phyloP scores from a whole-genome alignment of 345 rosid species.

The Orychophragmus violaceus region DNA sequence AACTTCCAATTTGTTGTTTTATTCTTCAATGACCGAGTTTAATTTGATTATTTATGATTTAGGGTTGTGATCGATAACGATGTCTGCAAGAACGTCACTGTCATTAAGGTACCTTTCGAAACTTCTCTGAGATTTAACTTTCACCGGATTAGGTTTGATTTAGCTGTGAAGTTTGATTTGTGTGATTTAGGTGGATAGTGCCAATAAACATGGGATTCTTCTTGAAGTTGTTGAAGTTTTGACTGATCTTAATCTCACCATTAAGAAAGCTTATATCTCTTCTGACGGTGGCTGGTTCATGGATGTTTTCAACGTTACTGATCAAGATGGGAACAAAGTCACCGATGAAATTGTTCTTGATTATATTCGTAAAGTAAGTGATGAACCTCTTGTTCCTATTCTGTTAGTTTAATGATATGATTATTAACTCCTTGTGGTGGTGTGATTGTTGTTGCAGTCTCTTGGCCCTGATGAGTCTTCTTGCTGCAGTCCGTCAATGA shows the following conservation, averaged over 20 bases:
- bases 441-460: constrained; percentile 40
- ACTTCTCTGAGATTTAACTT: background rate
- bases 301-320: constrained; percentile 95
- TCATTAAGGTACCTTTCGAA: constrained; percentile 42
- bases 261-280: constrained; percentile 85
- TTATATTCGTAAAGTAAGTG: constrained; percentile 60
- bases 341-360: constrained; percentile 62
- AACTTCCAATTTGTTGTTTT: background rate
- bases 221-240: constrained; percentile 89
- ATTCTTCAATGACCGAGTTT: background rate
- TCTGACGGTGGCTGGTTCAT: constrained; percentile 97
- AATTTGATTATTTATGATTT: background rate
- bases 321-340: constrained; percentile 81
- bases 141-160: background rate
- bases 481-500: constrained; percentile 50
- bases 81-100: constrained; percentile 69
- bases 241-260: constrained; percentile 78
- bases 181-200: constrained; percentile 71
- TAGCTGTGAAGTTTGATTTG: background rate
- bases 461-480: constrained; percentile 61
- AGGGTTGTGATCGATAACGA: constrained; percentile 95
- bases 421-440: background rate
- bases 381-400: background rate
- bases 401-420: background rate
- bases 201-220: constrained; percentile 82